Base-by-base conservation (phyloP, 1,139 yeast species). In the Saccharomyces hybrid region DNA sequence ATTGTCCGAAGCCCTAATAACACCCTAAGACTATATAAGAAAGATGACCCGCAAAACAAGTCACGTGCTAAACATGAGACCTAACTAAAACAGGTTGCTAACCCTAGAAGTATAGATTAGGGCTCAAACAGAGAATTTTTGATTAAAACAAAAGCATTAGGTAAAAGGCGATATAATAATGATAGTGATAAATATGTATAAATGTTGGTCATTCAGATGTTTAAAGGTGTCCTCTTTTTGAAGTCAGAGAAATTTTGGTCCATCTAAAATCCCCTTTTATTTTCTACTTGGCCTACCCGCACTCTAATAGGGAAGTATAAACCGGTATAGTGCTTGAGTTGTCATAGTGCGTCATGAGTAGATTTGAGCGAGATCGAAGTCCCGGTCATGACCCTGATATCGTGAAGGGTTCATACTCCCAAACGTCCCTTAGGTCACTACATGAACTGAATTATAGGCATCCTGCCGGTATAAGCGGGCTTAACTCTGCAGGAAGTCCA, bases 331-430 rank as follows among this genome's bases (percentile, higher is more conserved):
- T 38, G 44, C 44, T 9, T 6, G 24, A 16, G 7, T 38, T 38
- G 6, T 38, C 16, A 38, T 2, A 16, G n/a, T 8, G 24, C 44
- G 24, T 38, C n/a, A 38, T 38, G 44, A 8, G 19, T 8, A 38
- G 44, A 38, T 38, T 14, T 38, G 44, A 38, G 44, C 44, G 44
- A 16, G 44, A 38, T 38, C 24, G 24, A 38, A 38, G 44, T 9
- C 44, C 24, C 44, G 19, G 24, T 38, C 24, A 21, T 38, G 24
- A 38, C 11, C 44, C 24, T 9, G 52, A 55, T 8, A 55, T 61
- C 6, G 56, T 61, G 32, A 64, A 63, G 51, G 70, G 70, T 12
- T 67, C 71, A 4, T 66, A 66, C 49, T 53, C 57, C 5, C 61
- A 62, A 26, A 51, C 58, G 24, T 66, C 70, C 2, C 66, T 63